These are phyloP conservation scores for Penicillium chermesinum DNA, from an alignment of 495 filamentous ascomycete genomes.

Conservation along the genomic window DNA sequence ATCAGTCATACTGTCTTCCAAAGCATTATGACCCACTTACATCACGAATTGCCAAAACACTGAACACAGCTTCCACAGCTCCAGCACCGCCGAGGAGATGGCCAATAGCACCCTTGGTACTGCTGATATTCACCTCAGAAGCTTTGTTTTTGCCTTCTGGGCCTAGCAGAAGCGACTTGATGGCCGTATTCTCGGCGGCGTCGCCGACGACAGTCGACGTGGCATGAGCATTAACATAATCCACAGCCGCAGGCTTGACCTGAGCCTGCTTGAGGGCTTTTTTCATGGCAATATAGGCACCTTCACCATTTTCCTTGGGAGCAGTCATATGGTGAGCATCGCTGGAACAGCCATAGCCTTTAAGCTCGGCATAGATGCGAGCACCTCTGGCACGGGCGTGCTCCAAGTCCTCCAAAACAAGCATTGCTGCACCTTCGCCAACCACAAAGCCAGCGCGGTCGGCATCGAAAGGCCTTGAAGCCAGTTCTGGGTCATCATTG, in stretches of 20 bases:
- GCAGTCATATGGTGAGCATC: slow-evolving; percentile 94
- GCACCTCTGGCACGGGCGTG: slow-evolving; percentile 78
- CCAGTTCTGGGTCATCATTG: slow-evolving; percentile 66
- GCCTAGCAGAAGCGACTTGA: slow-evolving; percentile 71
- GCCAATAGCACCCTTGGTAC: slow-evolving; percentile 89
- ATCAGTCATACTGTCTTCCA: slow-evolving; percentile 16
- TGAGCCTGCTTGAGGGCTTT: slow-evolving; percentile 70
- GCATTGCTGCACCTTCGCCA: slow-evolving; percentile 81
- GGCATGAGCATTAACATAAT: slow-evolving; percentile 95
- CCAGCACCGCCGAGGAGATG: slow-evolving; percentile 91
- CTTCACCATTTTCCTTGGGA: slow-evolving; percentile 72
- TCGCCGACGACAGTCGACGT: slow-evolving; percentile 84
- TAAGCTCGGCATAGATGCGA: slow-evolving; percentile 81
- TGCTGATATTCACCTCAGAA: slow-evolving; percentile 72
- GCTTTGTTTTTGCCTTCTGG: slow-evolving; percentile 58
- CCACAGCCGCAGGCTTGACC: slow-evolving; percentile 62
- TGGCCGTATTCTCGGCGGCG: slow-evolving; percentile 79
- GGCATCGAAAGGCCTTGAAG: slow-evolving; percentile 86
- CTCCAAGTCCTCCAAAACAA: slow-evolving; percentile 86
- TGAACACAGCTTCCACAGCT: slow-evolving; percentile 81
- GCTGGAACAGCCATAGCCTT: slow-evolving; percentile 79
- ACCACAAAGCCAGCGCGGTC: slow-evolving; percentile 83
- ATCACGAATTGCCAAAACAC: slow-evolving; percentile 69
- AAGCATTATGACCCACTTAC: slow-evolving; percentile 44
- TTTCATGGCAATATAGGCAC: slow-evolving; percentile 80